These are phyloP conservation scores for Verticillium tricorpus DNA, from an alignment of 2,329 filamentous ascomycete genomes.

Conservation along the genomic window DNA sequence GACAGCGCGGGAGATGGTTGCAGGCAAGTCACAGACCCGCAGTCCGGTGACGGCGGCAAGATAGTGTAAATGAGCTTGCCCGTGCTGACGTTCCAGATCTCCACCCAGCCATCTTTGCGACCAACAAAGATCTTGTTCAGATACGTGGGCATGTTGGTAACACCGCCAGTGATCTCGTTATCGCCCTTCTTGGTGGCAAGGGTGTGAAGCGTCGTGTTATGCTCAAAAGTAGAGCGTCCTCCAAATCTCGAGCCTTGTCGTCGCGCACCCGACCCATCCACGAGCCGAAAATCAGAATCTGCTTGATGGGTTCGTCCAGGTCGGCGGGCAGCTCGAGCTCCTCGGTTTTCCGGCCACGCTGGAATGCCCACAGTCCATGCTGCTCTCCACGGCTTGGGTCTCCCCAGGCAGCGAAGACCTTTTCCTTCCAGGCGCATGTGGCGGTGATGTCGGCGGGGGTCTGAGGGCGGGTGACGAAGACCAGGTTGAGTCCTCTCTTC, in stretches of 20 bases:
- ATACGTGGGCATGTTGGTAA: constrained; percentile 89
- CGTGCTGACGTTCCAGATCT: constrained; percentile 96
- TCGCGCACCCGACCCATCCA: constrained; percentile 82
- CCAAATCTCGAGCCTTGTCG: constrained; percentile 81
- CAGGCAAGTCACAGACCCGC: constrained; percentile 80
- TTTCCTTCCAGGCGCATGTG: constrained; percentile 81
- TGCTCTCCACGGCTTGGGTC: constrained; percentile 44
- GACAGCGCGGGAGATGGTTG: constrained; percentile 81
- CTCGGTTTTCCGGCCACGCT: constrained; percentile 79
- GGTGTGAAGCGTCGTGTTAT: constrained; percentile 79
- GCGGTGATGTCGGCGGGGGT: constrained; percentile 84
- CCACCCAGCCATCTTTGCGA: constrained; percentile 79
- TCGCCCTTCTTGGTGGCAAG: constrained; percentile 51
- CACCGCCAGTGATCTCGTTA: constrained; percentile 68
- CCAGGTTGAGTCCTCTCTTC: constrained; percentile 80
- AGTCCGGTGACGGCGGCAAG: constrained; percentile 65
- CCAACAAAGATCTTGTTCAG: constrained; percentile 94
- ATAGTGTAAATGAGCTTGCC: constrained; percentile 90
- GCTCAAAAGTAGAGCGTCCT: constrained; percentile 76
- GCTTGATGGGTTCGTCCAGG: constrained; percentile 65
- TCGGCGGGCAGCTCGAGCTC: constrained; percentile 67
- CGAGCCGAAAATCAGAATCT: constrained; percentile 78
- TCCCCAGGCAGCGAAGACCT: constrained; percentile 87
- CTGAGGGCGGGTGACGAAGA: constrained; percentile 90
- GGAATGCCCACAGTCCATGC: constrained; percentile 84